Base-by-base conservation (phyloP, 148 eudicot species). In the Arctostaphylos glauca region DNA sequence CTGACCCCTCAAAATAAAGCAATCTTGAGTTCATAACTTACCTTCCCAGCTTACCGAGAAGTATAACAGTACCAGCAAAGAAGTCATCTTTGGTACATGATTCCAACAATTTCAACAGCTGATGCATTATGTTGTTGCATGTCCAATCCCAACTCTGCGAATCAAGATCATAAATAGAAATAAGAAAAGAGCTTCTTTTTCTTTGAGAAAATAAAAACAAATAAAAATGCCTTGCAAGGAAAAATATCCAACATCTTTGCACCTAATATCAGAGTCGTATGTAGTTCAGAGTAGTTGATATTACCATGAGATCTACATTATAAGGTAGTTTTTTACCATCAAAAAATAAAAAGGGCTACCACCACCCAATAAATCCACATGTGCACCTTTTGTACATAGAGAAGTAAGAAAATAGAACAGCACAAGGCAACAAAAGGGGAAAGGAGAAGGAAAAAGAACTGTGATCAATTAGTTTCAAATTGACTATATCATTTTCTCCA, bases 31-130 rank as follows among this genome's bases (percentile, higher is more conserved):
- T 64, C 43, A 25, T 25, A 64, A 44, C 71, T 86, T 82, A 93
- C 98, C 94, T 93, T 70, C 97, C 98, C 50, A 95, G 75, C 79
- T 91, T 86, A 79, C 94, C 93, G 18, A 95, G 87, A 83, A 91
- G 90, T 56, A 86, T 19, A 81, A 90, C 75, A 76, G 89, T 81
- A 78, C 88, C 88, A 83, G 88, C 72, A 70, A 85, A 84, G 48
- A 79, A 72, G 68, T 48, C 53, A 74, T 86, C 90, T 47, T 12
- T 83, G 73, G 78, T 71, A 81, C 85, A 86, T 52, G 85, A 84
- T 79, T 90, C 92, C 84, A 88, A 71, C 71, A 86, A 80, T 80
- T 82, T 86, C 80, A 89, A 85, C 52, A 93, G 76, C 81, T 83
- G 89, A 38, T 82, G 83, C 21, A 92, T 74, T 41, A 93, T 79